Conservation (phyloP, 73 alveolate species). For the Paramecium caudatum region DNA sequence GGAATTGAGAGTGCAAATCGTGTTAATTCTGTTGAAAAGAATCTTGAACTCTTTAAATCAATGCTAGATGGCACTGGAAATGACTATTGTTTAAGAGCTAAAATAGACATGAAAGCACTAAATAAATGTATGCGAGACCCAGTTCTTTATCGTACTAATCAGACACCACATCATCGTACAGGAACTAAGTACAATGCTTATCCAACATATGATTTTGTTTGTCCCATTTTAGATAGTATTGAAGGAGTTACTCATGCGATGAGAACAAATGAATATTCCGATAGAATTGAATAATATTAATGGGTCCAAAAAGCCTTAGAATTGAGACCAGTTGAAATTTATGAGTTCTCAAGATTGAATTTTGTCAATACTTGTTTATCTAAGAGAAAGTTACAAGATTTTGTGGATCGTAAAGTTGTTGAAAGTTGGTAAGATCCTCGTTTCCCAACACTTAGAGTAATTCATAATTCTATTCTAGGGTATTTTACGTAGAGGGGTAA, state of each 20-base stretch:
- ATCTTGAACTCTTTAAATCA: conserved; percentile 80
- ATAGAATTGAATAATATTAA: conserved; percentile 95
- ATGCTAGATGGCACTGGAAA: conserved; percentile 72
- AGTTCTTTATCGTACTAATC: conserved; percentile 94
- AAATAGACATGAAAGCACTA: conserved; percentile 88
- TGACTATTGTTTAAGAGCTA: conserved; percentile 97
- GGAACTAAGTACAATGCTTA: conserved; percentile 93
- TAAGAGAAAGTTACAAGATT: conserved; percentile 93
- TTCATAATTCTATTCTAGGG: no score
- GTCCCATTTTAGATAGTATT: conserved; percentile 97
- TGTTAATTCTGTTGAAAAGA: conserved; percentile 86
- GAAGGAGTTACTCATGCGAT: conserved; percentile 99
- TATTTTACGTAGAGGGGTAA: conserved; percentile 98
- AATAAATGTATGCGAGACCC: conserved; percentile 99
- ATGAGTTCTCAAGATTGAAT: conserved; percentile 94
- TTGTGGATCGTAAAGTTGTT: conserved; percentile 94
- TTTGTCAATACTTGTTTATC: conserved; percentile 91
- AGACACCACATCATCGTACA: conserved; percentile 92
- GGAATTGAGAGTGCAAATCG: conserved; percentile 93
- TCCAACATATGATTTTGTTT: conserved; percentile 99
- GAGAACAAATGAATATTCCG: conserved; percentile 98
- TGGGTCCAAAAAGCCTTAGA: conserved; percentile 88
- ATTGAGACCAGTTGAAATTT: conserved; percentile 86
- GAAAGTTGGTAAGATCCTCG: conserved; percentile 99
- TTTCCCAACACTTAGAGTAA: conserved; percentile 97